Conservation (phyloP, 2,329 filamentous ascomycete species). For the Graphiopsis chlorocephala region DNA sequence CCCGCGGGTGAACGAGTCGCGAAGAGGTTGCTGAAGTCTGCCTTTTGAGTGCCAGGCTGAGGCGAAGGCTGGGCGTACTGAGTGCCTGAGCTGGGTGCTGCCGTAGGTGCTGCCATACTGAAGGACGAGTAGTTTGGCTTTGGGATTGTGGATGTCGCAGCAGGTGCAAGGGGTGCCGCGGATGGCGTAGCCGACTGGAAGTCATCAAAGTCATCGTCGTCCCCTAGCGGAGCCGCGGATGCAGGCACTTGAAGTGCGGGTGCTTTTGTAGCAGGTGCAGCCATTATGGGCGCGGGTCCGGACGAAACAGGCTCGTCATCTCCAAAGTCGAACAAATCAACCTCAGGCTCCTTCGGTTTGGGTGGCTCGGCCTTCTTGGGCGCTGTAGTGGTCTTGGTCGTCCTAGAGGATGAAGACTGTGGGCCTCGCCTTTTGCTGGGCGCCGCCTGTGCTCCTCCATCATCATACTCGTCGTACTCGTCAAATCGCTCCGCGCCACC, state of each 20-base stretch:
- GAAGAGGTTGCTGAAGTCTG: slow-evolving; percentile 77
- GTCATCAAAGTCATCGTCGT: slow-evolving; percentile 95
- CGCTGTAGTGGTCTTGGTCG: slow-evolving; percentile 34
- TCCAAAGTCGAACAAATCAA: slow-evolving; percentile 84
- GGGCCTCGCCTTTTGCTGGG: slow-evolving; percentile 53
- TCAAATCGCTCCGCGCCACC: slow-evolving; percentile 71
- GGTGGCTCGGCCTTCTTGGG: slow-evolving; percentile 66
- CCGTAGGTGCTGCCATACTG: slow-evolving; percentile 47
- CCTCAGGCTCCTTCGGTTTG: slow-evolving; percentile 84
- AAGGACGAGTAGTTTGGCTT: slow-evolving; percentile 40
- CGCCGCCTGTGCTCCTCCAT: slow-evolving; percentile 57
- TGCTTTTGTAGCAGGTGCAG: slow-evolving; percentile 24
- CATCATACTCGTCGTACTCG: slow-evolving; percentile 95
- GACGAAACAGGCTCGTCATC: slow-evolving; percentile 66
- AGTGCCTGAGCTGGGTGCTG: slow-evolving; percentile 42
- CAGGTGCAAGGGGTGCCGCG: slow-evolving; percentile 44
- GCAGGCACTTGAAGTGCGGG: slow-evolving; percentile 14
- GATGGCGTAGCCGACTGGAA: slow-evolving; percentile 83
- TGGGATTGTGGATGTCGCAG: slow-evolving; percentile 36
- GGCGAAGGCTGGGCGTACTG: slow-evolving; percentile 82
- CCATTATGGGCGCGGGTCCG: slow-evolving; percentile 42
- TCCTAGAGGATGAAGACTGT: slow-evolving; percentile 26
- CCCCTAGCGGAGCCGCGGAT: slow-evolving; percentile 46
- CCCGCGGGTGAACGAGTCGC: slow-evolving; percentile 52
- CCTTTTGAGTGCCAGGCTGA: slow-evolving; percentile 70